Evolutionary conservation across 257 asterid genomes (phyloP), one percentile per base, ranked within the genome.

Genomic region (Solanum sejunctum): DNA sequence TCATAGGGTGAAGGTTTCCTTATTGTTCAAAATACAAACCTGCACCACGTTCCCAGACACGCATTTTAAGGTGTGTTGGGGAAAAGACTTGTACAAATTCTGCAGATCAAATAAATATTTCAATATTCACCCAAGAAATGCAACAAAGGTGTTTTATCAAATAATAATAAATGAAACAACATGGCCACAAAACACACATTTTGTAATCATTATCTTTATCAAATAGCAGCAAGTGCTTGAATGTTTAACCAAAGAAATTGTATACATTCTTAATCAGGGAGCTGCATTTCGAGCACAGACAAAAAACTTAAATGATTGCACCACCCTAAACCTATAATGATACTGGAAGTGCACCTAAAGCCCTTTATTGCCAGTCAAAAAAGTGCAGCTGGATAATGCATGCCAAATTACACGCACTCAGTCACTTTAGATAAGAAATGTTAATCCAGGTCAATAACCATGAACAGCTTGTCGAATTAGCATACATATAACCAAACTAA

Each of bases 41-140:
- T 92, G 99, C 99, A 8, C 99, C 99, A 66, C 99, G 98, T 86
- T 96, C 99, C 99, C 99, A 96, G 71, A 96, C 99, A 47, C 96
- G 98, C 99, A 96, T 96, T 88, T 93, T 96, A 47, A 96, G 95
- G 91, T 93, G 99, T 69, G 89, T 86, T 82, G 90, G 93, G 71
- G 99, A 95, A 87, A 93, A 87, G 78, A 93, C 93, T 89, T 96
- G 95, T 32, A 95, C 99, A 88, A 96, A 95, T 88, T 96, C 99
- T 93, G 97, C 92, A 91, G 63, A 57, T 83, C 3, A 57, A 80
- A 82, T 43, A 41, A 77, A 52, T 23, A 77, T 77, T 11, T 77
- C 61, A 51, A 71, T 51, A 17, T 52, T 23, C 8, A 51, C 23
- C 23, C 61, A 23, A 77, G 15, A 26, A 17, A 15, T 52, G 63